phyloP scores from a whole-genome alignment of 345 rosid species.

The Aegle marmelos region DNA sequence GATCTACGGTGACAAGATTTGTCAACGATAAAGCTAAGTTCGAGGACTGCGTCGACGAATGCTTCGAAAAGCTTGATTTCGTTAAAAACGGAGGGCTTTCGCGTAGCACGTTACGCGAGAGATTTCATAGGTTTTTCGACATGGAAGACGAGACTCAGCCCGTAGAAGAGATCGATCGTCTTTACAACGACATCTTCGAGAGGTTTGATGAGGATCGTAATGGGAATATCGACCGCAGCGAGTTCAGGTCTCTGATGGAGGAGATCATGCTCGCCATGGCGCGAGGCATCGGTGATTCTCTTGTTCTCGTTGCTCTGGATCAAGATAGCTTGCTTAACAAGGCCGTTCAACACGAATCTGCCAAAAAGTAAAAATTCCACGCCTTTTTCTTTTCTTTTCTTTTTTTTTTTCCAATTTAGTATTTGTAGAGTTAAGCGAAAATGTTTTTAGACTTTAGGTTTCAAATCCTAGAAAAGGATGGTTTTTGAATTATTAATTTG shows the following conservation, averaged over 20 bases:
- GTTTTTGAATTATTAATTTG: too few relatives aligned
- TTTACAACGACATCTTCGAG: slow-evolving; percentile 17
- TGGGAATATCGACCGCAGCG: slow-evolving; percentile 16
- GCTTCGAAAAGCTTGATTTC: slow-evolving; percentile 14
- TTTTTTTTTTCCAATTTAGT: too few relatives aligned
- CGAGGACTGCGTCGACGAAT: slow-evolving; percentile 16
- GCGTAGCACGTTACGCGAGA: not conserved
- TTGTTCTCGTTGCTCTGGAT: slow-evolving; percentile 22
- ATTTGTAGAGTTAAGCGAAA: too few relatives aligned
- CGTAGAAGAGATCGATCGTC: not conserved
- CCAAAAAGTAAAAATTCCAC: too few relatives aligned
- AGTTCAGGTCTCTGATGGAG: slow-evolving; percentile 20
- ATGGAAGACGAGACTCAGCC: not conserved
- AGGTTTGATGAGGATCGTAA: slow-evolving; percentile 27
- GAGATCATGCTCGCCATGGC: slow-evolving; percentile 44
- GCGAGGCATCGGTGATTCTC: slow-evolving; percentile 28
- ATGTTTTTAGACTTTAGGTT: too few relatives aligned
- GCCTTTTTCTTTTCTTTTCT: too few relatives aligned
- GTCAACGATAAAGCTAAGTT: slow-evolving; percentile 17
- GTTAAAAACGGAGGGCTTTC: slow-evolving; percentile 24
- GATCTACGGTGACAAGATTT: slow-evolving; percentile 24
- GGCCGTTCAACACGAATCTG: slow-evolving; percentile 29
- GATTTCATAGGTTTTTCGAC: slow-evolving; percentile 12
- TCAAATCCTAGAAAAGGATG: too few relatives aligned
- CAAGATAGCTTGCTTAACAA: slow-evolving; percentile 29